These are phyloP conservation scores for Pseudogymnoascus sp. DNA, from an alignment of 2,329 filamentous ascomycete genomes.

Conservation along the genomic window DNA sequence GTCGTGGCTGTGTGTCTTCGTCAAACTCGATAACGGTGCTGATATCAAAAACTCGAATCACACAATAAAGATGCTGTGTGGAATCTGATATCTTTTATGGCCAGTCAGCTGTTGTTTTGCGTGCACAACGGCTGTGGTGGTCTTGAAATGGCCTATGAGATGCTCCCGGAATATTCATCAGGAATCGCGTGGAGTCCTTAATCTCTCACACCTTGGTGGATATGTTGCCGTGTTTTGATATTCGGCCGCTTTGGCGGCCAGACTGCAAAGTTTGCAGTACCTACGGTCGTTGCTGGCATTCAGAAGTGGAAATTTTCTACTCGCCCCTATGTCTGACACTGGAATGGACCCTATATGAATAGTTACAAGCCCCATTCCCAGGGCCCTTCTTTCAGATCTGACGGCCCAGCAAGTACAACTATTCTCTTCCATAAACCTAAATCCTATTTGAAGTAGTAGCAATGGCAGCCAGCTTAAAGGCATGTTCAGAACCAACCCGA, in stretches of 20 bases:
- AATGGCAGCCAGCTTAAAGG: not conserved
- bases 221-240: not conserved
- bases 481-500: not conserved
- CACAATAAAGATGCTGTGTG: not conserved
- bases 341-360: not conserved
- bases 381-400: not conserved
- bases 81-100: constrained; percentile 1
- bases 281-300: not conserved
- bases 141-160: not conserved
- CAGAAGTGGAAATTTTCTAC: not conserved
- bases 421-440: too few relatives aligned
- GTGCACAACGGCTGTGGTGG: not conserved
- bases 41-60: not conserved
- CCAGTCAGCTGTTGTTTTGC: not conserved
- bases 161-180: not conserved
- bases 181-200: not conserved
- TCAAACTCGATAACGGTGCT: not conserved
- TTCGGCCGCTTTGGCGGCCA: not conserved
- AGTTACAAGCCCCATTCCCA: not conserved
- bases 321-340: not conserved
- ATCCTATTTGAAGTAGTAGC: not conserved
- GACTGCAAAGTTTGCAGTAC: not conserved
- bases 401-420: not conserved
- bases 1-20: constrained; percentile 2
- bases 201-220: not conserved